Evolutionary conservation across 768 basidiomycete genomes (phyloP).

Genomic region (Chiua virens): DNA sequence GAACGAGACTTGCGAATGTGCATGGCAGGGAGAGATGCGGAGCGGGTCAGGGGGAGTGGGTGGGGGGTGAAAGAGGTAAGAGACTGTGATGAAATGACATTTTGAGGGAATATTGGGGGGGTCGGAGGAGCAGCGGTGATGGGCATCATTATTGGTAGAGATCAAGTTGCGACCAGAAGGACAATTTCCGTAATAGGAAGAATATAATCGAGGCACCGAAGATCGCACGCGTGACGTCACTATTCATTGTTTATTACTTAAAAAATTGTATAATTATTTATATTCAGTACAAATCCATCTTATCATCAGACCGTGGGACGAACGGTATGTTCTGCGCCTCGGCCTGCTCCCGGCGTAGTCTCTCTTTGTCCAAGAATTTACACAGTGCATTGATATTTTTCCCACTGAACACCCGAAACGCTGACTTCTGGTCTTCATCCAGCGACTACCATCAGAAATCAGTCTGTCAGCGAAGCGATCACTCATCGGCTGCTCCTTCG

Average conservation of each 20-base stretch:
- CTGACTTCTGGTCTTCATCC: conserved; percentile 62
- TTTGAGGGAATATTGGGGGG: neutral
- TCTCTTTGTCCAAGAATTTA: conserved; percentile 72
- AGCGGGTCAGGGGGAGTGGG: conserved; percentile 27
- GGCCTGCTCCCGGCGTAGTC: conserved; percentile 52
- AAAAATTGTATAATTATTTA: neutral
- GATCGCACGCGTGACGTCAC: conserved; percentile 16
- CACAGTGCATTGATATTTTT: conserved; percentile 62
- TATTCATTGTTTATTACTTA: no score
- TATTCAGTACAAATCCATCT: conserved; percentile 49
- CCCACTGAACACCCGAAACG: conserved; percentile 80
- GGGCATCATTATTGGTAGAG: neutral
- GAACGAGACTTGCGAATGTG: conserved; percentile 2
- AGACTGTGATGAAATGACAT: conserved; percentile 24
- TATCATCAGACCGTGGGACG: conserved; percentile 60
- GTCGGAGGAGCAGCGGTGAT: conserved; percentile 1
- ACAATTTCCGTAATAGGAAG: conserved; percentile 8
- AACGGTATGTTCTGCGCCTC: conserved; percentile 64
- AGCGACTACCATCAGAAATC: conserved; percentile 45
- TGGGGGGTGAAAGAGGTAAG: conserved; percentile 6
- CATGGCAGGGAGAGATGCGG: conserved; percentile 44
- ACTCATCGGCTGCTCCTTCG: neutral
- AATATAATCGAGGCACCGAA: neutral
- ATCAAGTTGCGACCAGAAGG: conserved; percentile 1
- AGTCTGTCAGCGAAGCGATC: conserved; percentile 2